phyloP scores from a whole-genome alignment of 352 stramenopile genomes.

The Pythium phragmiticola region DNA sequence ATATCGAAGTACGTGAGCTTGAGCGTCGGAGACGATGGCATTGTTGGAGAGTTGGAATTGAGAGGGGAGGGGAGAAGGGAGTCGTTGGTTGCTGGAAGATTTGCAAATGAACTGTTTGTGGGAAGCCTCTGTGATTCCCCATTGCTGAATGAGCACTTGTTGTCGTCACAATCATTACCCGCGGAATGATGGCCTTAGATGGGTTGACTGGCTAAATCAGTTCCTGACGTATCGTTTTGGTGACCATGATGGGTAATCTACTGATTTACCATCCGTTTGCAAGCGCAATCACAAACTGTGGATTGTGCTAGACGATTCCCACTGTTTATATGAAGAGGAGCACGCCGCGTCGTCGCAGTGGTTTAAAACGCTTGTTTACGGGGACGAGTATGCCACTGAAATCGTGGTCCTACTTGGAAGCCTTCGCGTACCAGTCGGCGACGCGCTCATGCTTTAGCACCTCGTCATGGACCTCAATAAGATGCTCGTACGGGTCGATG shows the following conservation, averaged over 20 bases:
- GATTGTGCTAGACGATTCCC: too few species aligned
- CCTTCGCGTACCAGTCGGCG: constrained; percentile 35
- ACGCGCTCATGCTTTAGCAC: constrained; percentile 45
- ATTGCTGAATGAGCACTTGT: not conserved
- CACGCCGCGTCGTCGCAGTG: too few species aligned
- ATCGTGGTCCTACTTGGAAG: not conserved
- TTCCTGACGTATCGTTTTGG: too few species aligned
- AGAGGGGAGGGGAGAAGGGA: not conserved
- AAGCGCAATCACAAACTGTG: too few species aligned
- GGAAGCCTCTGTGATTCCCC: not conserved
- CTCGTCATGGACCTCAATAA: constrained; percentile 33
- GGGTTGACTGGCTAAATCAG: too few species aligned
- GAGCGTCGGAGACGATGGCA: constrained; percentile 31
- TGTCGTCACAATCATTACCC: not conserved
- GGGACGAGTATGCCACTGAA: not conserved
- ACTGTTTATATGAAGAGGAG: too few species aligned
- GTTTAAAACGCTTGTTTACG: too few species aligned
- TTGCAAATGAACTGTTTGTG: not conserved
- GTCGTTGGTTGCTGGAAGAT: not conserved
- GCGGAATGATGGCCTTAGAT: too few species aligned
- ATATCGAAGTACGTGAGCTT: constrained; percentile 67
- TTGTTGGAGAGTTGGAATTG: not conserved
- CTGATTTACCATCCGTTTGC: too few species aligned
- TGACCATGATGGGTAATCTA: too few species aligned
- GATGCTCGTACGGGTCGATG: constrained; percentile 31